Evolutionary conservation across 179 eudicot genomes (phyloP), one percentile per base, ranked within the genome.

Genomic region (Beta corolliflora): DNA sequence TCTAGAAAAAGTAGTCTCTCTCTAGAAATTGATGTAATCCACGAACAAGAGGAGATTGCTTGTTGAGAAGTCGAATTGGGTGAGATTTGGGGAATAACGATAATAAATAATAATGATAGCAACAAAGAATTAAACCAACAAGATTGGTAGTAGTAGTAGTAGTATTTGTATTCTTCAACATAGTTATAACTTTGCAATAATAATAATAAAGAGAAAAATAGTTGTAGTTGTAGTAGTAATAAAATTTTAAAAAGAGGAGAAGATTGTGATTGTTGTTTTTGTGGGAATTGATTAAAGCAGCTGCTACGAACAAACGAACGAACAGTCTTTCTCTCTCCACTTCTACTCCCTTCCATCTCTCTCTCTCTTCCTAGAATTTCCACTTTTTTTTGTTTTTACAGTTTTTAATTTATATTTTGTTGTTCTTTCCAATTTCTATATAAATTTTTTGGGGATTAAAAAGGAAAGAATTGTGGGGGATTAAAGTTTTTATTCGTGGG

Each of bases 261-360:
- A 52, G 78, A 54, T 61, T 63, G 61, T 64, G 50, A 31, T 31
- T 80, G 76, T 44, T 73, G 83, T 81, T 71, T 53, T 13, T 52
- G 83, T 76, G 76, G 68, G 68, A 71, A 50, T 44, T 81, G 75
- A 75, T 81, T 75, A 21, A 81, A 75, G 69, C 59, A 80, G 25
- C 75, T 72, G 68, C 83, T 77, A 75, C 54, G 89, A 87, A 85
- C 89, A 87, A 72, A 77, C 80, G 53, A 87, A 83, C 84, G 84
- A 87, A 85, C 89, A 80, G 81, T 86, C 84, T 82, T 81, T 83
- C 86, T 89, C 90, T 86, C 83, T 84, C 88, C 72, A 82, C 73
- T 82, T 81, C 68, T 81, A 61, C 58, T 83, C n/a, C 78, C 84
- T 78, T 83, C 70, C 81, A 78, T 86, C 79, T 72, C 79, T 79